Evolutionary conservation across 1,284 basidiomycete genomes (phyloP).

Genomic region (Paramarasmius palmivorus): DNA sequence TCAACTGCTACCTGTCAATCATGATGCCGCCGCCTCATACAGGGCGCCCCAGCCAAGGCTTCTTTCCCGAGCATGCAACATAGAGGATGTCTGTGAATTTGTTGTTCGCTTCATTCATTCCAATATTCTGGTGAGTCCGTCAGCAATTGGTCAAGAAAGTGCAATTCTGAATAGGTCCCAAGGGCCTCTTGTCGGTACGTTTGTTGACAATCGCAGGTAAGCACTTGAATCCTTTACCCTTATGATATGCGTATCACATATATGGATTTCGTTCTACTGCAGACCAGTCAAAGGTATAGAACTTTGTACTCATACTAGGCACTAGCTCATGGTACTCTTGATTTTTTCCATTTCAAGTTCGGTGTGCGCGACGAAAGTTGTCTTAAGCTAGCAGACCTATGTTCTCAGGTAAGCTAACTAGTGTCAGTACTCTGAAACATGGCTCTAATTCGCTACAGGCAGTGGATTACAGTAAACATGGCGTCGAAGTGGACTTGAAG

Average conservation of each 20-base stretch:
- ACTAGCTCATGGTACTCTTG: constrained; percentile 7
- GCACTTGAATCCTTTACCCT: constrained; percentile 14
- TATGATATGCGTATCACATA: too few relatives aligned
- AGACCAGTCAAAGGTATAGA: constrained; percentile 68
- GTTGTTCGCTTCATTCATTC: constrained; percentile 83
- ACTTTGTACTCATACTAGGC: neutral
- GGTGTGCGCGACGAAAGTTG: constrained; percentile 71
- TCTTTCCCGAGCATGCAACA: constrained; percentile 56
- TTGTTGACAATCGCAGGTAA: constrained; percentile 74
- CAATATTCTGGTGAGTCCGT: constrained; percentile 60
- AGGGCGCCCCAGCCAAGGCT: constrained; percentile 35
- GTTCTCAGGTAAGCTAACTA: constrained; percentile 42
- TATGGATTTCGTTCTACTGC: too few relatives aligned
- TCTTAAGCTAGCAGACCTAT: constrained; percentile 62
- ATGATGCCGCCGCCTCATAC: constrained; percentile 58
- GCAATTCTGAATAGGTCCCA: neutral
- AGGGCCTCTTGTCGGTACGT: constrained; percentile 69
- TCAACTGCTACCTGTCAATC: constrained; percentile 49
- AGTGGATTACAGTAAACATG: constrained; percentile 76
- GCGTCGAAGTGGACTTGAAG: constrained; percentile 60
- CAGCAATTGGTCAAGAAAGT: neutral
- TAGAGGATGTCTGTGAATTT: constrained; percentile 80
- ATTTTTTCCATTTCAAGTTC: constrained; percentile 43
- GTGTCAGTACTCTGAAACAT: neutral
- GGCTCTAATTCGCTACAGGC: constrained; percentile 36